Conservation (phyloP, 768 basidiomycete species). For the Mycena sanguinolenta region DNA sequence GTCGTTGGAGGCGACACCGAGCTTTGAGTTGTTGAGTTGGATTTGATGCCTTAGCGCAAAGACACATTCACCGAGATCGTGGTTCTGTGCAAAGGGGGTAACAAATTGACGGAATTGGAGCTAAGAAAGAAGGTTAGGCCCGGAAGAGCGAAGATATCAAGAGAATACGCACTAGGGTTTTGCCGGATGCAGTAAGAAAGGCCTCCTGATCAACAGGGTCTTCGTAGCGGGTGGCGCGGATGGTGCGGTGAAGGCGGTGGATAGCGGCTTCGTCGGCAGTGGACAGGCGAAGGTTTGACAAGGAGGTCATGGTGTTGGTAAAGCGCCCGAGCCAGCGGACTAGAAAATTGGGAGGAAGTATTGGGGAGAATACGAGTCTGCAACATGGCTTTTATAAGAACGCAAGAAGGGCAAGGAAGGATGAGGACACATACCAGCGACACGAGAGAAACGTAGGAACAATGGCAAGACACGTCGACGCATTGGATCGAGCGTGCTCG, state of each 20-base stretch:
- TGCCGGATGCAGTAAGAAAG: background rate
- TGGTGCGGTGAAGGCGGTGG: background rate
- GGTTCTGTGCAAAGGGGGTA: background rate
- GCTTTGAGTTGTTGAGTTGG: background rate
- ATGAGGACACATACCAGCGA: too few relatives aligned
- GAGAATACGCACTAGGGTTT: background rate
- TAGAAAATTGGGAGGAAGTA: too few relatives aligned
- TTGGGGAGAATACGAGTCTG: too few relatives aligned
- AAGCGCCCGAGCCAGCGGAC: too few relatives aligned
- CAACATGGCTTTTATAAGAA: too few relatives aligned
- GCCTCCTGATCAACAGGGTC: background rate
- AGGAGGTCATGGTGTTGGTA: too few relatives aligned
- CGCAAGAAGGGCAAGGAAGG: too few relatives aligned
- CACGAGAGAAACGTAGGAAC: too few relatives aligned
- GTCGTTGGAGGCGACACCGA: background rate
- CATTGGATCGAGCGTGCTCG: too few relatives aligned
- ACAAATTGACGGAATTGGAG: background rate
- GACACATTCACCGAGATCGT: slow-evolving; percentile 4
- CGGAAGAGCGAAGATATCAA: background rate
- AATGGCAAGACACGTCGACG: too few relatives aligned
- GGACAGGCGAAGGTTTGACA: too few relatives aligned
- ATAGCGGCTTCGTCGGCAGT: background rate
- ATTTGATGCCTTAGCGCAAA: background rate
- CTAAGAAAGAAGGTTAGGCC: background rate
- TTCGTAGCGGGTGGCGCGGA: background rate